phyloP scores from a whole-genome alignment of 164 flowering plant genomes.

The Akebia trifoliata region DNA sequence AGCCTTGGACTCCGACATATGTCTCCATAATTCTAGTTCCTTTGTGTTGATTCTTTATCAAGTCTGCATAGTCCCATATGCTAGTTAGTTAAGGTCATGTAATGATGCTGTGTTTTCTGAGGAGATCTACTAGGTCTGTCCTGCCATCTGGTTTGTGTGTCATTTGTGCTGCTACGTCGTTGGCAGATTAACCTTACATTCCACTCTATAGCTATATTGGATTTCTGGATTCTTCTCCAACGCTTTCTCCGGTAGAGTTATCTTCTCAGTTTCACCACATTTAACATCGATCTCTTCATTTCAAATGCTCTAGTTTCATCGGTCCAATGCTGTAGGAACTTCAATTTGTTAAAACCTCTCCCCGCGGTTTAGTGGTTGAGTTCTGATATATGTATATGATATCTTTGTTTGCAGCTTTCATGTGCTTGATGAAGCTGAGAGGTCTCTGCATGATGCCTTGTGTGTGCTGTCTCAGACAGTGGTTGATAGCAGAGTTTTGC shows the following conservation, averaged over 20 bases:
- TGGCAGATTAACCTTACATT: no score
- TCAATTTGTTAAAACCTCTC: not conserved
- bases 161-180: no score
- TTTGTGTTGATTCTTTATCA: no score
- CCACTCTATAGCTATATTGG: no score
- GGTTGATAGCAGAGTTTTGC: conserved; percentile 79
- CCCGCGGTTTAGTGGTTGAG: not conserved
- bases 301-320: not conserved
- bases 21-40: no score
- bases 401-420: conserved; percentile 54
- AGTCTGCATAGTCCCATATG: no score
- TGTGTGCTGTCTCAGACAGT: conserved; percentile 97
- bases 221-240: no score
- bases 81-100: no score
- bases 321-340: not conserved
- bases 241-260: not conserved
- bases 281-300: not conserved
- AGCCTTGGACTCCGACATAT: no score
- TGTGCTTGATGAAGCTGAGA: conserved; percentile 95
- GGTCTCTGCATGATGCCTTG: conserved; percentile 95
- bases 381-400: not conserved
- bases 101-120: no score
- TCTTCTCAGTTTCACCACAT: not conserved
- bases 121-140: no score
- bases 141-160: no score